Percentiles rank a stretch among this genome's conserved stretches.
Conservation (phyloP, 306 rosid genomes). For the Boehmeria nivea region DNA sequence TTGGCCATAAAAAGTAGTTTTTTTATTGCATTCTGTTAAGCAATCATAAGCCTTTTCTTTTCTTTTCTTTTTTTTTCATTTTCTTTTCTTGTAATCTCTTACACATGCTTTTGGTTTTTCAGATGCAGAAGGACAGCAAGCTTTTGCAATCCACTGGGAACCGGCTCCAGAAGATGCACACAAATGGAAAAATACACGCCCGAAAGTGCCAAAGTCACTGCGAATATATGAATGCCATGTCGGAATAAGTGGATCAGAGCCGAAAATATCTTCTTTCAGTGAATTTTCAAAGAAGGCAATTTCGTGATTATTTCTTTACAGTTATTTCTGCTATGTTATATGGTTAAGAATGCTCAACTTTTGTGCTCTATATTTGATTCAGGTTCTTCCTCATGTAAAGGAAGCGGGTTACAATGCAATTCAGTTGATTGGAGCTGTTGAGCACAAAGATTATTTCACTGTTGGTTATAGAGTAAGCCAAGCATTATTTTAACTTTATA, state of each 20-base stretch:
- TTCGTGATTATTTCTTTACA: not conserved
- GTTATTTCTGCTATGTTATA: slow-evolving; percentile 4
- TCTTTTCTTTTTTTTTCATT: too few relatives aligned
- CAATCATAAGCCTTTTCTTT: too few relatives aligned
- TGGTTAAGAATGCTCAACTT: slow-evolving; percentile 10
- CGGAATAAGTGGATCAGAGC: slow-evolving; percentile 94
- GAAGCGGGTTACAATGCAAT: slow-evolving; percentile 88
- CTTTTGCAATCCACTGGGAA: slow-evolving; percentile 93
- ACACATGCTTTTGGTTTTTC: not conserved
- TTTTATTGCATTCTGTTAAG: too few relatives aligned
- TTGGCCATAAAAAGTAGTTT: too few relatives aligned
- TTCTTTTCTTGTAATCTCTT: too few relatives aligned
- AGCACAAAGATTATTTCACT: slow-evolving; percentile 94
- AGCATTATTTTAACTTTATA: slow-evolving; percentile 13
- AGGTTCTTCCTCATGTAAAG: slow-evolving; percentile 90
- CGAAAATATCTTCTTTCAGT: slow-evolving; percentile 68
- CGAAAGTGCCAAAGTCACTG: slow-evolving; percentile 63
- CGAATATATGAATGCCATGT: slow-evolving; percentile 93
- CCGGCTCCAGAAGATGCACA: slow-evolving; percentile 79
- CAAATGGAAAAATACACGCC: slow-evolving; percentile 65
- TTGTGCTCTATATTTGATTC: slow-evolving; percentile 21
- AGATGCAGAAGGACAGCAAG: slow-evolving; percentile 70
- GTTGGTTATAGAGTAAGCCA: slow-evolving; percentile 86
- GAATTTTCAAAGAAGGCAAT: slow-evolving; percentile 64
- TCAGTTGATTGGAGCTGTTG: slow-evolving; percentile 83